Evolutionary conservation across 2,329 filamentous ascomycete genomes (phyloP).

Genomic region (Hypocrella siamensis): DNA sequence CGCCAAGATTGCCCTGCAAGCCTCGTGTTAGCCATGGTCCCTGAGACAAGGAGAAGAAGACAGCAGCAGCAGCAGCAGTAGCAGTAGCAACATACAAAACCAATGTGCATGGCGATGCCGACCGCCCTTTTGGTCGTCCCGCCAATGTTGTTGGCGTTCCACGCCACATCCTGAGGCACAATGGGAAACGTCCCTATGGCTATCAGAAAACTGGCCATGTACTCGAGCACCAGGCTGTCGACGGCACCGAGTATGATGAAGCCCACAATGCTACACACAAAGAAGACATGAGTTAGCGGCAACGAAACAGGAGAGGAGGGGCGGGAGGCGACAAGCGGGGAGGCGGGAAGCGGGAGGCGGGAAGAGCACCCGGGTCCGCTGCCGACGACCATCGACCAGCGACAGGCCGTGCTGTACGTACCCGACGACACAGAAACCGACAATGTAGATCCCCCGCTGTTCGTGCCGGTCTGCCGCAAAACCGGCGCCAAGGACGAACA

Average conservation of each 20-base stretch:
- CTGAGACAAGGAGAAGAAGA: not conserved
- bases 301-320: too few relatives aligned
- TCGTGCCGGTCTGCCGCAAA: slow-evolving; percentile 24
- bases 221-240: slow-evolving; percentile 24
- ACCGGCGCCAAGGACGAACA: slow-evolving; percentile 21
- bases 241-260: slow-evolving; percentile 16
- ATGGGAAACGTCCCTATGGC: slow-evolving; percentile 30
- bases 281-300: too few relatives aligned
- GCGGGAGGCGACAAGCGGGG: too few relatives aligned
- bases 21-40: too few relatives aligned
- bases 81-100: slow-evolving; percentile 14
- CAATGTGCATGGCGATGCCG: slow-evolving; percentile 40
- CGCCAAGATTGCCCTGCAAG: slow-evolving; percentile 20
- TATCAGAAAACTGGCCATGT: slow-evolving; percentile 30
- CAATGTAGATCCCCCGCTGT: slow-evolving; percentile 22
- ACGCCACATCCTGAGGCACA: slow-evolving; percentile 38
- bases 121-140: slow-evolving; percentile 37
- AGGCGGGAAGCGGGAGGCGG: too few relatives aligned
- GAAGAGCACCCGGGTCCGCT: too few relatives aligned
- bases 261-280: slow-evolving; percentile 13
- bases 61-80: not conserved
- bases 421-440: slow-evolving; percentile 18
- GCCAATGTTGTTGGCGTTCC: slow-evolving; percentile 44
- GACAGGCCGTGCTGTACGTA: too few relatives aligned
- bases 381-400: too few relatives aligned